Conservation (phyloP, 306 rosid species). For the Quercus alba region DNA sequence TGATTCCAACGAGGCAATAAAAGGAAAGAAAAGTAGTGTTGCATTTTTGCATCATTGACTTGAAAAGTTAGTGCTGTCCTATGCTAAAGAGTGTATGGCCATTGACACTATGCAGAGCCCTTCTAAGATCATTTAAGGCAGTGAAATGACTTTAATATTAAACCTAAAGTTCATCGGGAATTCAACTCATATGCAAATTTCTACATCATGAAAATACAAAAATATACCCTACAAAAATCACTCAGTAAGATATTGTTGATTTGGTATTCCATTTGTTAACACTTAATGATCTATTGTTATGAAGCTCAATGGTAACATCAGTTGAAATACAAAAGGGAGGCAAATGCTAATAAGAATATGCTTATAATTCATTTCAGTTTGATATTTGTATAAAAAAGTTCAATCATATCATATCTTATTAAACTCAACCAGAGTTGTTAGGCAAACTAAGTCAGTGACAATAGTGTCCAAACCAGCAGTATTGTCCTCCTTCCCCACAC, state of each 20-base stretch:
- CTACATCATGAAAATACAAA: background rate
- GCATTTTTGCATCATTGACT: no score
- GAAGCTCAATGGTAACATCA: background rate
- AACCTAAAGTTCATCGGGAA: background rate
- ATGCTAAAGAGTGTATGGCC: no score
- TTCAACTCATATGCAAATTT: background rate
- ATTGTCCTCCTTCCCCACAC: background rate
- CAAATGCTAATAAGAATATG: background rate
- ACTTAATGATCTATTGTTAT: background rate
- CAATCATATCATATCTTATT: background rate
- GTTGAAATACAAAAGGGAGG: background rate
- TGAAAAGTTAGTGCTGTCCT: no score
- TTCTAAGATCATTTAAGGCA: no score
- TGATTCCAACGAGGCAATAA: no score
- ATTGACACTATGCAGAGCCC: no score
- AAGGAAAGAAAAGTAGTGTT: background rate
- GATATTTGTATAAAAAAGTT: background rate
- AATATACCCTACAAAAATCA: background rate
- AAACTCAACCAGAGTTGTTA: background rate
- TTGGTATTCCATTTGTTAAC: background rate
- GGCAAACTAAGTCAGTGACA: slow-evolving; percentile 19
- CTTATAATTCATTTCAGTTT: background rate
- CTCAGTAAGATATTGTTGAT: background rate
- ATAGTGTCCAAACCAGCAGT: slow-evolving; percentile 39
- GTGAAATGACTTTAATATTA: background rate